phyloP scores from a whole-genome alignment of 169 alveolate genomes.

The Plasmodium gonderi region DNA sequence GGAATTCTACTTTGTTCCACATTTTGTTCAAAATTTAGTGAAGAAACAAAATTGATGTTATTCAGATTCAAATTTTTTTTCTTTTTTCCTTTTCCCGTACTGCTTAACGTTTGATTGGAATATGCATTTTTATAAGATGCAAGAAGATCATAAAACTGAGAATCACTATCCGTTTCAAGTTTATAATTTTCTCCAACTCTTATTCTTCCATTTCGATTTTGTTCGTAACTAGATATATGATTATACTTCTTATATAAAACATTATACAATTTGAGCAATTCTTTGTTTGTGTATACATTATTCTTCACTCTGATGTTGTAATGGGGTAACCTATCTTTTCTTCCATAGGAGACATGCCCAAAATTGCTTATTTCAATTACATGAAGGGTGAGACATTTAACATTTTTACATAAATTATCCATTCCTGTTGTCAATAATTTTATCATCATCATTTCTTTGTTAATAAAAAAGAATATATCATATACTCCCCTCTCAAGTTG shows the following conservation, averaged over 20 bases:
- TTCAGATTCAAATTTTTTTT: slow-evolving; percentile 5
- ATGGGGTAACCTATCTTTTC: not conserved
- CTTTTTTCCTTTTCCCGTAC: not conserved
- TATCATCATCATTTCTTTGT: slow-evolving; percentile 29
- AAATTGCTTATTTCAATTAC: slow-evolving; percentile 46
- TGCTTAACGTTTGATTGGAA: not conserved
- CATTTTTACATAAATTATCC: not conserved
- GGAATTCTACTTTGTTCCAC: slow-evolving; percentile 46
- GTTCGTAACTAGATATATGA: not conserved
- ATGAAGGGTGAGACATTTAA: slow-evolving; percentile 14
- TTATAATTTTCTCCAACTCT: slow-evolving; percentile 10
- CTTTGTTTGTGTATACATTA: slow-evolving; percentile 36
- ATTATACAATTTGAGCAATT: slow-evolving; percentile 19
- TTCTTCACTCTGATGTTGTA: slow-evolving; percentile 20
- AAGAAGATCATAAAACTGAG: slow-evolving; percentile 49
- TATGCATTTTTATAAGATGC: slow-evolving; percentile 15
- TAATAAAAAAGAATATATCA: slow-evolving; percentile 21
- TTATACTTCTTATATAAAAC: slow-evolving; percentile 12
- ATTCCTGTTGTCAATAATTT: slow-evolving; percentile 17
- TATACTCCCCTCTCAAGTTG: slow-evolving; percentile 49
- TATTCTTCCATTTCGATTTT: not conserved
- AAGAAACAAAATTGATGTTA: slow-evolving; percentile 20
- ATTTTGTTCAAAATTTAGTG: not conserved
- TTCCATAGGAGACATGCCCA: not conserved
- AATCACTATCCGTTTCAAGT: slow-evolving; percentile 31